A percentile compares a stretch with the other conserved stretches of the same genome.
Evolutionary conservation across 2,329 filamentous ascomycete genomes (phyloP).

Genomic region (Torrubiellomyces zombiae): DNA sequence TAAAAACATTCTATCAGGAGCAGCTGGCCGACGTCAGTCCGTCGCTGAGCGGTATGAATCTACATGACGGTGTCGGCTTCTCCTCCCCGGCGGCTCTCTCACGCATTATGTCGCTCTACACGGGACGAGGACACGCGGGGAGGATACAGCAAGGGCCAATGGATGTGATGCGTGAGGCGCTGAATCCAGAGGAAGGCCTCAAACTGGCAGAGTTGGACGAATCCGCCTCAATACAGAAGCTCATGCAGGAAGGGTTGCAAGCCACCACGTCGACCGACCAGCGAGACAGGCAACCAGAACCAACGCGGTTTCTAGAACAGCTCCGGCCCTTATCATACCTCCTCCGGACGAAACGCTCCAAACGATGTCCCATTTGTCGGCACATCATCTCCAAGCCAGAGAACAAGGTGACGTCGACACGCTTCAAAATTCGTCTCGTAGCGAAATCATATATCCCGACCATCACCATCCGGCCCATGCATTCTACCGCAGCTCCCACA

Average conservation of each 20-base stretch:
- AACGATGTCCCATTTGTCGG: conserved; percentile 80
- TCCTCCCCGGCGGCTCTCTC: conserved; percentile 67
- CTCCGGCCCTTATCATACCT: conserved; percentile 70
- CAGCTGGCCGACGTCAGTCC: conserved; percentile 52
- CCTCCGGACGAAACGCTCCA: conserved; percentile 80
- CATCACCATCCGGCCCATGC: conserved; percentile 53
- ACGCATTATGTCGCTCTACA: conserved; percentile 85
- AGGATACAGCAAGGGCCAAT: conserved; percentile 52
- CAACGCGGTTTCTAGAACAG: conserved; percentile 49
- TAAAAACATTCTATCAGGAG: conserved; percentile 66
- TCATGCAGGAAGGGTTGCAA: conserved; percentile 45
- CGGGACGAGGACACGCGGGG: conserved; percentile 41
- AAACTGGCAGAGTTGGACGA: conserved; percentile 46
- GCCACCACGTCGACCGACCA: conserved; percentile 37
- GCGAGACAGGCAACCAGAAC: conserved; percentile 31
- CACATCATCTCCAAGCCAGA: conserved; percentile 95
- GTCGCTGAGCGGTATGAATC: conserved; percentile 29
- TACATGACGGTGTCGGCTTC: conserved; percentile 30
- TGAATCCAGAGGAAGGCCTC: conserved; percentile 54
- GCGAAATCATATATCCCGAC: conserved; percentile 78
- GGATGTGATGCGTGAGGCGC: conserved; percentile 66
- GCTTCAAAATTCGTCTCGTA: conserved; percentile 83
- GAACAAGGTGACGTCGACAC: conserved; percentile 70
- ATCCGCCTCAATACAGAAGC: conserved; percentile 38
- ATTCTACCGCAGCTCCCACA: conserved; percentile 18